Percentiles rank a stretch among this genome's conserved stretches.
Conservation (phyloP, 257 asterid genomes). For the Solanum neorickii region DNA sequence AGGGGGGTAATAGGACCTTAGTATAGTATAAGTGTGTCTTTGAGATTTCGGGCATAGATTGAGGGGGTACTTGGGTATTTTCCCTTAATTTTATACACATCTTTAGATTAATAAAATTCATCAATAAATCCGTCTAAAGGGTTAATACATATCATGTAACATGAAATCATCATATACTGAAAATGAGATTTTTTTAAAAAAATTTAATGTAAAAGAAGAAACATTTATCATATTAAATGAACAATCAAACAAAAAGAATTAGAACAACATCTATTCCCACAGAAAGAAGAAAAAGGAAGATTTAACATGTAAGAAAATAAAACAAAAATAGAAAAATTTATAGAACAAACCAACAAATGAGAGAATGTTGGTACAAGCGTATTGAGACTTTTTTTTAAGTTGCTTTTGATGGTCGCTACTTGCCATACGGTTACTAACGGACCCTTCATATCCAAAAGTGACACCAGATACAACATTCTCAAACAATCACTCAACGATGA, state of each 20-base stretch:
- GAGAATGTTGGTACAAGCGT: constrained; percentile 42
- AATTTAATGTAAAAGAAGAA: background rate
- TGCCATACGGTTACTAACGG: constrained; percentile 85
- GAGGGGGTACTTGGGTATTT: too few species aligned
- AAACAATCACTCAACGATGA: background rate
- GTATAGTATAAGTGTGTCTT: too few species aligned
- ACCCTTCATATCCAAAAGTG: constrained; percentile 26
- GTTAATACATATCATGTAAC: too few species aligned
- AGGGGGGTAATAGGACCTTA: too few species aligned
- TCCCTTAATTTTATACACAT: too few species aligned
- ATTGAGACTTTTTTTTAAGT: constrained; percentile 57
- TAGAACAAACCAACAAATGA: constrained; percentile 47
- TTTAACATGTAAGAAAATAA: background rate
- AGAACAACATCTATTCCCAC: background rate
- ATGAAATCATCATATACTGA: too few species aligned
- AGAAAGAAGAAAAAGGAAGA: background rate
- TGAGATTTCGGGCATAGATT: too few species aligned
- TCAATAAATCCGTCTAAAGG: too few species aligned
- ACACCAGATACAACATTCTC: constrained; percentile 50
- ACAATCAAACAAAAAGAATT: background rate
- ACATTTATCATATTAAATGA: background rate
- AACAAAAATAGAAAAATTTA: too few species aligned
- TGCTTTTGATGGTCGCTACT: constrained; percentile 75
- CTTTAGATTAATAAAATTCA: too few species aligned
- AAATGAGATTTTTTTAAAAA: background rate